Percentiles rank a stretch among this genome's conserved stretches.
Conservation (phyloP, 2,329 filamentous ascomycete species). For the Aspergillus viridinutans region DNA sequence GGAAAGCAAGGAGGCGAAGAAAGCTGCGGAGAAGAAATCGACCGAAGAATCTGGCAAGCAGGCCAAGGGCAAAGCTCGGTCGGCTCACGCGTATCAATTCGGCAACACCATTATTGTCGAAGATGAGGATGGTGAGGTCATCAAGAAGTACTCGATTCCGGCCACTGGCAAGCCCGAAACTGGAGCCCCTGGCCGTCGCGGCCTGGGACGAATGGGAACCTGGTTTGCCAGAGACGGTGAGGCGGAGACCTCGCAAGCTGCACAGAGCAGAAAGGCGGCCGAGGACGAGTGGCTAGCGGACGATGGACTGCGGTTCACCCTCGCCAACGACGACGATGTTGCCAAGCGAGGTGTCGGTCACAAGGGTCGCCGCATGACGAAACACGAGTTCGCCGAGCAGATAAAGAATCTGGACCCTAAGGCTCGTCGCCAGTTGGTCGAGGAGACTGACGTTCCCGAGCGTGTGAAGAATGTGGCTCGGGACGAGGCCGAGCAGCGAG, state of each 20-base stretch:
- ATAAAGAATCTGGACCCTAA: slow-evolving; percentile 59
- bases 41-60: slow-evolving; percentile 18
- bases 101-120: slow-evolving; percentile 69
- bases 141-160: slow-evolving; percentile 65
- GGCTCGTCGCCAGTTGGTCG: slow-evolving; percentile 46
- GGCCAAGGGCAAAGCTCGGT: slow-evolving; percentile 42
- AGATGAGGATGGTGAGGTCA: slow-evolving; percentile 64
- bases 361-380: slow-evolving; percentile 59
- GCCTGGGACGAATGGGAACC: slow-evolving; percentile 57
- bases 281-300: slow-evolving; percentile 34
- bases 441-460: slow-evolving; percentile 40
- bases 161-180: slow-evolving; percentile 27
- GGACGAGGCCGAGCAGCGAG: slow-evolving; percentile 25
- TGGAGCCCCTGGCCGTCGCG: slow-evolving; percentile 45
- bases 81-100: slow-evolving; percentile 63
- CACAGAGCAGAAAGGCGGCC: slow-evolving; percentile 23
- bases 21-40: slow-evolving; percentile 15
- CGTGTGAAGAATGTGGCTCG: slow-evolving; percentile 36
- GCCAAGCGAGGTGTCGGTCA: slow-evolving; percentile 32
- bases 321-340: slow-evolving; percentile 45
- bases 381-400: slow-evolving; percentile 60
- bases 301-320: slow-evolving; percentile 59
- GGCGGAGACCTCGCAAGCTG: slow-evolving; percentile 28
- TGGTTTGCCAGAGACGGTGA: slow-evolving; percentile 47
- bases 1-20: slow-evolving; percentile 24